These are phyloP conservation scores for Setomelanomma holmii DNA, from an alignment of 2,329 filamentous ascomycete genomes.

Conservation along the genomic window DNA sequence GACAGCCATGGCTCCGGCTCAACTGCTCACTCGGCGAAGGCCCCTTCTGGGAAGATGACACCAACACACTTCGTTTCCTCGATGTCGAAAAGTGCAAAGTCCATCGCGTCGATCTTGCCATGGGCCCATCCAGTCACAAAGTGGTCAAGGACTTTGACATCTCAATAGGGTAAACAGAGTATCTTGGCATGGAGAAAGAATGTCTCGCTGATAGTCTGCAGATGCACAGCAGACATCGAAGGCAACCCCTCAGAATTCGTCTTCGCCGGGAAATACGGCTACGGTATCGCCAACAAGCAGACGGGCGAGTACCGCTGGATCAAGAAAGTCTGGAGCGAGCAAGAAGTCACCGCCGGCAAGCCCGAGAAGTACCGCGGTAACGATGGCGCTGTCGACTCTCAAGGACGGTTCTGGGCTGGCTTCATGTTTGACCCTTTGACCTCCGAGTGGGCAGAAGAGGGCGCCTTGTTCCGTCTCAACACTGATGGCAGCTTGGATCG, in stretches of 20 bases:
- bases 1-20: slow-evolving; percentile 63
- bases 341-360: slow-evolving; percentile 55
- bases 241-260: slow-evolving; percentile 73
- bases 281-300: slow-evolving; percentile 75
- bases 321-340: slow-evolving; percentile 62
- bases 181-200: background rate
- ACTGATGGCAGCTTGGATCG: slow-evolving; percentile 65
- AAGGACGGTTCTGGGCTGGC: slow-evolving; percentile 84
- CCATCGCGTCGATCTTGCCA: slow-evolving; percentile 71
- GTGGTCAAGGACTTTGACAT: slow-evolving; percentile 63
- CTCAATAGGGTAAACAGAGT: slow-evolving; percentile 57
- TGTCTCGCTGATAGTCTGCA: slow-evolving; percentile 1
- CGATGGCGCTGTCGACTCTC: slow-evolving; percentile 81
- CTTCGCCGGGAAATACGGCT: slow-evolving; percentile 80
- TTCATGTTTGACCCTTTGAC: slow-evolving; percentile 81
- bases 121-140: slow-evolving; percentile 66
- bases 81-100: slow-evolving; percentile 82
- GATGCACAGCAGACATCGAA: slow-evolving; percentile 76
- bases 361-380: slow-evolving; percentile 69
- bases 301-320: slow-evolving; percentile 65
- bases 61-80: slow-evolving; percentile 74
- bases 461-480: slow-evolving; percentile 76
- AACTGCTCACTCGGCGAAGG: slow-evolving; percentile 75
- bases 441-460: slow-evolving; percentile 65
- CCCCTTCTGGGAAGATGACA: slow-evolving; percentile 73